These are phyloP conservation scores for Syzygium syzygioides DNA, from an alignment of 441 rosid genomes.

Conservation along the genomic window DNA sequence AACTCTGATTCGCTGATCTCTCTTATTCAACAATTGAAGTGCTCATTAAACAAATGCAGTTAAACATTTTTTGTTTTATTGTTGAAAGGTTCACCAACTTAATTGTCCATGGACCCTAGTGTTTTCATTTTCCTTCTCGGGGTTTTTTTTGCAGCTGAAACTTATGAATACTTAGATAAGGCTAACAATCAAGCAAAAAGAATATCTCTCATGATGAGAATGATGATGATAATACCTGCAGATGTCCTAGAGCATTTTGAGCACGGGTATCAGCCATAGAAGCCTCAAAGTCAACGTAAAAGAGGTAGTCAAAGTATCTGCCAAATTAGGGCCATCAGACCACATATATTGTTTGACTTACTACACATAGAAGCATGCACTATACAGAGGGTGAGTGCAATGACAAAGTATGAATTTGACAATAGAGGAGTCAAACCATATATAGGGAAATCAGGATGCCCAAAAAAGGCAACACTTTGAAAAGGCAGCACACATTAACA, in stretches of 20 bases:
- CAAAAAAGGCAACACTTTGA: background rate
- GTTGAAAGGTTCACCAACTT: background rate
- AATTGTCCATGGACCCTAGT: background rate
- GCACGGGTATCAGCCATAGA: slow-evolving; percentile 69
- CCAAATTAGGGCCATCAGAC: background rate
- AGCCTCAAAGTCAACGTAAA: slow-evolving; percentile 60
- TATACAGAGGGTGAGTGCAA: background rate
- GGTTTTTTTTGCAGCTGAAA: background rate
- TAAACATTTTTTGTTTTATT: background rate
- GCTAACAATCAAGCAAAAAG: background rate
- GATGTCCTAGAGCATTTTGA: slow-evolving; percentile 50
- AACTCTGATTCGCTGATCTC: background rate
- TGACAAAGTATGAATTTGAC: background rate
- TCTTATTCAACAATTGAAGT: background rate
- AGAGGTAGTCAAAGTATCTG: slow-evolving; percentile 67
- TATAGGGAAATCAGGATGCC: background rate
- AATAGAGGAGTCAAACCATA: background rate
- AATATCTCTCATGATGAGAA: background rate
- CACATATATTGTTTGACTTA: background rate
- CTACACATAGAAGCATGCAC: background rate
- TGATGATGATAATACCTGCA: slow-evolving; percentile 31
- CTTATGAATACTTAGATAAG: background rate
- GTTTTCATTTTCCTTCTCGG: background rate
- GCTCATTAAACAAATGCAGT: background rate
- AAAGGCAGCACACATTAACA: background rate